A percentile compares a stretch with the other conserved stretches of the same genome.
phyloP scores from a whole-genome alignment of 2,329 filamentous ascomycete species.

The Xylaria digitata region DNA sequence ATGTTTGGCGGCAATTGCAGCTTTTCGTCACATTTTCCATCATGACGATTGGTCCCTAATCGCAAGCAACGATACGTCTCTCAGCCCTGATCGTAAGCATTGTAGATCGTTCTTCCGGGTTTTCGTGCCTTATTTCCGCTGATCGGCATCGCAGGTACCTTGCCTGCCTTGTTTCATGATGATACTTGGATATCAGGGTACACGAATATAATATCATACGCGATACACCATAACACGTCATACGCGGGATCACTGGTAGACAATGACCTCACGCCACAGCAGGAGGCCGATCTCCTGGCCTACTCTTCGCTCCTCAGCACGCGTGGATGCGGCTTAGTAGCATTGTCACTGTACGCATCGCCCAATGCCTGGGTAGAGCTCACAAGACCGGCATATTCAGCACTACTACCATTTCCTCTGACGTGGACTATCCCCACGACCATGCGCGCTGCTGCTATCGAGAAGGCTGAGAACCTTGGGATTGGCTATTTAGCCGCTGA shows the following conservation, averaged over 20 bases:
- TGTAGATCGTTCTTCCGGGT: constrained; percentile 33
- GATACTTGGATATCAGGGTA: constrained; percentile 70
- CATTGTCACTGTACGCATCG: constrained; percentile 90
- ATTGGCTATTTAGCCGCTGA: constrained; percentile 76
- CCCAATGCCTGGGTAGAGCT: constrained; percentile 83
- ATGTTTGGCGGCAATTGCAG: constrained; percentile 85
- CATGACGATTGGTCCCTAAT: constrained; percentile 74
- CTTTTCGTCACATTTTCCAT: constrained; percentile 73
- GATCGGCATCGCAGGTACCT: constrained; percentile 57
- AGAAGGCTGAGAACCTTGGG: constrained; percentile 75
- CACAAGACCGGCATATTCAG: constrained; percentile 84
- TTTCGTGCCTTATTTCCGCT: constrained; percentile 39
- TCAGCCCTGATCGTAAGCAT: constrained; percentile 75
- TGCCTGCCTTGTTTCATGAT: constrained; percentile 66
- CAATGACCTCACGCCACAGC: constrained; percentile 52
- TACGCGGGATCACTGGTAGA: constrained; percentile 51
- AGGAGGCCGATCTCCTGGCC: constrained; percentile 61
- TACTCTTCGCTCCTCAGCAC: constrained; percentile 77
- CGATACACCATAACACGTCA: constrained; percentile 53
- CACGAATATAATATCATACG: constrained; percentile 68
- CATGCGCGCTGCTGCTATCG: constrained; percentile 75
- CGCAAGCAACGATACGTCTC: constrained; percentile 76
- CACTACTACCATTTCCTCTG: constrained; percentile 84
- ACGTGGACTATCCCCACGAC: constrained; percentile 86
- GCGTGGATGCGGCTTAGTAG: constrained; percentile 80